Conservation (phyloP, 2,329 filamentous ascomycete species). For the Botrytis tulipae region DNA sequence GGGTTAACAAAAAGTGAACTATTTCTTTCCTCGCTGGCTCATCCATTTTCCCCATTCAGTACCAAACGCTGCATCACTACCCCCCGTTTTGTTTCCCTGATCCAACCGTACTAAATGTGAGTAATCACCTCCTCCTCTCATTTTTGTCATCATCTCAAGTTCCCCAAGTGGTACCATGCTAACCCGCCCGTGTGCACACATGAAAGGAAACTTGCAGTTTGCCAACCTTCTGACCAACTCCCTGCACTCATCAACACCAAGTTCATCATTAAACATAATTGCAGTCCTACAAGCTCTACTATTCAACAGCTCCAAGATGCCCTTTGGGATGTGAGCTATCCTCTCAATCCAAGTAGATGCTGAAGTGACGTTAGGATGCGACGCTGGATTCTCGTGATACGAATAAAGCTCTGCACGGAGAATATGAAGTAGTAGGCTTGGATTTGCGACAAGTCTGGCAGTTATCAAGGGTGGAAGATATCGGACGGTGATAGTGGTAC, state of each 20-base stretch:
- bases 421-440: constrained; percentile 68
- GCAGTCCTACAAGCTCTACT: constrained; percentile 76
- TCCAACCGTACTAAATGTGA: too few relatives aligned
- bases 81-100: background rate
- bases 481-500: constrained; percentile 47
- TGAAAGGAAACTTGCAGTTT: constrained; percentile 70
- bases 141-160: constrained; percentile 34
- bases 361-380: constrained; percentile 25
- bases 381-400: constrained; percentile 37
- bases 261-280: constrained; percentile 80
- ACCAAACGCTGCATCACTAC: background rate
- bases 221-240: constrained; percentile 57
- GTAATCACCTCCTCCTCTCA: background rate
- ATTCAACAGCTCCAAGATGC: constrained; percentile 73
- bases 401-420: constrained; percentile 74
- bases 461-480: constrained; percentile 69
- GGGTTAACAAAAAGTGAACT: background rate
- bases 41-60: constrained; percentile 5
- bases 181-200: constrained; percentile 77
- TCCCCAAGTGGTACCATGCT: constrained; percentile 63
- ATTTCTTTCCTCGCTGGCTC: background rate
- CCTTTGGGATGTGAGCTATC: constrained; percentile 69
- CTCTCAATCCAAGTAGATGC: constrained; percentile 53
- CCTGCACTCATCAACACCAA: constrained; percentile 58
- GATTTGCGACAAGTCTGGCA: constrained; percentile 73